Evolutionary conservation across 2,329 filamentous ascomycete species (phyloP).

Genomic region (Parastagonospora avenae): DNA sequence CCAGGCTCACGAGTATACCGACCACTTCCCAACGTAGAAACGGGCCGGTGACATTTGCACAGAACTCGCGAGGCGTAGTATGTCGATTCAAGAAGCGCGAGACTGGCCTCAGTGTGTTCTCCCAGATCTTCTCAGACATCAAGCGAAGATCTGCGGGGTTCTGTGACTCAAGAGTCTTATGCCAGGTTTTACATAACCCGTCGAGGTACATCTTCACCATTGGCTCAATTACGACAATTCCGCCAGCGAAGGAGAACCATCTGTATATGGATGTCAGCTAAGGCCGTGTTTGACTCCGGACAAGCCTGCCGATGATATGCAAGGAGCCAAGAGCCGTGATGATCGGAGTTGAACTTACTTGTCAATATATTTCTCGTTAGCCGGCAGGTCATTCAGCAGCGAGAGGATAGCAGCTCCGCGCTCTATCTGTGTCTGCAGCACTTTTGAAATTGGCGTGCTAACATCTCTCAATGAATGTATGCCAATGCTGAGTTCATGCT

Average conservation of each 20-base stretch:
- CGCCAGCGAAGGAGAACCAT: constrained; percentile 36
- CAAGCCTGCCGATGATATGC: background rate
- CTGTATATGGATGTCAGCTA: background rate
- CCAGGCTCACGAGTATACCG: constrained; percentile 46
- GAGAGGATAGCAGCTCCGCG: constrained; percentile 33
- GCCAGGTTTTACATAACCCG: constrained; percentile 35
- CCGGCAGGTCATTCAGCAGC: constrained; percentile 31
- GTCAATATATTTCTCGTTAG: constrained; percentile 38
- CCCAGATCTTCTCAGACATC: constrained; percentile 51
- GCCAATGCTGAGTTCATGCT: constrained; percentile 34
- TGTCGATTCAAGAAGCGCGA: constrained; percentile 37
- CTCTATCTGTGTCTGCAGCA: constrained; percentile 31
- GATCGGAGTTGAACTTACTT: constrained; percentile 9
- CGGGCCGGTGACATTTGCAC: constrained; percentile 44
- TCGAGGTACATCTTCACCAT: constrained; percentile 39
- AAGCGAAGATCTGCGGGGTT: constrained; percentile 37
- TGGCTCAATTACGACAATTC: constrained; percentile 42
- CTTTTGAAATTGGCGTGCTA: background rate
- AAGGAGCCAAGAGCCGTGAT: background rate
- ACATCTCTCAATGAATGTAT: constrained; percentile 16
- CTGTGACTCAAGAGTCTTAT: constrained; percentile 27
- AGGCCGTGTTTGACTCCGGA: too few species aligned
- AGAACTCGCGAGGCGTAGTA: constrained; percentile 48
- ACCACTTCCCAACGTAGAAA: constrained; percentile 53
- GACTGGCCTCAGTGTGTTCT: constrained; percentile 48